Base-by-base conservation (phyloP, 345 rosid species). In the Corchorus capsularis region DNA sequence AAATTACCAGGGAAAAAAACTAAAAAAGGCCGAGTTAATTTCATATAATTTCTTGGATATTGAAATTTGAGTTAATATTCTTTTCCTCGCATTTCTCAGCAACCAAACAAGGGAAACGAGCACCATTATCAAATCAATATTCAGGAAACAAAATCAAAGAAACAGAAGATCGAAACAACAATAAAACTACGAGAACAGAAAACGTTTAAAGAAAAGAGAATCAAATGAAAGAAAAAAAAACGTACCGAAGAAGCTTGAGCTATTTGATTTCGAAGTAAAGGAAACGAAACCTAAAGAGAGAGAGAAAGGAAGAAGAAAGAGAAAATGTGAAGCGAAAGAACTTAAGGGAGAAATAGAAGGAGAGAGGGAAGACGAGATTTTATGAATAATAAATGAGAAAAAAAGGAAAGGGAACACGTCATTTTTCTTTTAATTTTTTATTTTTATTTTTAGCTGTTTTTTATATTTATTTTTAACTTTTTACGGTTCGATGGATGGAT, bases 211-310 rank as follows among this genome's bases (percentile, higher is more conserved):
- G 52, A 43, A 54, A 19, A 20, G 45, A 11, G 34, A 16, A 17
- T 15, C 45, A 52, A 5, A 12, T 7, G 22, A 55, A 49, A 79
- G 22, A 72, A 61, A 32, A 78, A 60, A 72, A 63, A 65, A 82
- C 80, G 76, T 84, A 83, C 88, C 83, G 63, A 77, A n/a, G 77
- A 85, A 85, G 83, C 77, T 78, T 52, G 12, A 65, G 12, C 76
- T 16, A 60, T 73, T 79, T 81, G 82, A 77, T 80, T 85, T 76
- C 22, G 80, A 84, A 85, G 93, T 87, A 79, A 74, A 86, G 86
- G 74, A 79, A 83, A 80, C 79, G 81, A 79, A 83, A 83, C 63
- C 89, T 56, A 45, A 71, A 50, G 79, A 35, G 75, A 43, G 79
- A 35, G 34, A 63, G 76, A 76, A 82, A 52, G 76, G 72, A 8